A percentile compares a stretch with the other conserved stretches of the same genome.
These are phyloP conservation scores for Fraxinus velutina DNA, from an alignment of 305 asterid genomes.

Conservation along the genomic window DNA sequence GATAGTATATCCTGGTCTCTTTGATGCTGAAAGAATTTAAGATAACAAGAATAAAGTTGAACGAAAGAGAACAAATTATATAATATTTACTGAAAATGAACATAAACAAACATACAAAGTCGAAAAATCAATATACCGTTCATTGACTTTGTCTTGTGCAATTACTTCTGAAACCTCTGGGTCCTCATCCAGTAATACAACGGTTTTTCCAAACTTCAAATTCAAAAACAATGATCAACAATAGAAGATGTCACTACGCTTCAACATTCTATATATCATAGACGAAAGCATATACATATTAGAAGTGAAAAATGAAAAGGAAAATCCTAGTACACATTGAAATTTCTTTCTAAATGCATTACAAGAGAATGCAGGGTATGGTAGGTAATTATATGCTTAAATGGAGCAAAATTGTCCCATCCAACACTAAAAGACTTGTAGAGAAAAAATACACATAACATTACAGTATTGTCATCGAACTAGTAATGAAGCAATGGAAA, in stretches of 20 bases:
- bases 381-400: background rate
- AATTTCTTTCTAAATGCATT: background rate
- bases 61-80: conserved; percentile 10
- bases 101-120: conserved; percentile 12
- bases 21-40: conserved; percentile 46
- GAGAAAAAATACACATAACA: background rate
- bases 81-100: conserved; percentile 18
- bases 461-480: background rate
- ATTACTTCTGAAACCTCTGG: conserved; percentile 41
- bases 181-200: conserved; percentile 79
- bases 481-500: background rate
- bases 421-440: background rate
- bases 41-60: conserved; percentile 28
- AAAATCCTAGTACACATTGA: background rate
- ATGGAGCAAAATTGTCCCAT: background rate
- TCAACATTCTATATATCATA: conserved; percentile 11
- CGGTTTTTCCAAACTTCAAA: conserved; percentile 37
- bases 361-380: background rate
- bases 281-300: conserved; percentile 8
- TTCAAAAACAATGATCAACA: conserved; percentile 11
- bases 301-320: conserved; percentile 15
- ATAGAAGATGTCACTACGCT: conserved; percentile 14
- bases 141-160: conserved; percentile 35
- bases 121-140: conserved; percentile 39
- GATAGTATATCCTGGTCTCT: conserved; percentile 60